Percentiles rank a stretch among this genome's conserved stretches.
Conservation (phyloP, 176 grass and related monocot genomes). For the maize (Zea mays) region Zm-B73-REFERENCE-NAM-5.0 NC_050104.1:8450001-8450500, state of each 20-base stretch:
- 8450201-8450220: conserved; percentile 11
- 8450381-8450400: not conserved
- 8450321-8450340: not conserved
- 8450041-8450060: conserved; percentile 6
- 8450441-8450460: too few relatives aligned
- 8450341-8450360: conserved; percentile 16
- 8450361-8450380: conserved; percentile 23
- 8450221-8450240: not conserved
- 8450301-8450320: conserved; percentile 1
- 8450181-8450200: not conserved
- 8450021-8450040: not conserved
- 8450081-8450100: not conserved
- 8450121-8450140: not conserved
- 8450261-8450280: conserved; percentile 6
- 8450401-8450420: too few relatives aligned
- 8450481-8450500: too few relatives aligned
- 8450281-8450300: not conserved
- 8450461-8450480: too few relatives aligned
- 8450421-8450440: too few relatives aligned
- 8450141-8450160: not conserved
- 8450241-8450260: not conserved
- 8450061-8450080: not conserved
- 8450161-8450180: not conserved
- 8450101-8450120: not conserved
- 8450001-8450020: conserved; percentile 15